Base-by-base conservation (phyloP, 1,139 yeast species). In the Zygosaccharomyces pseudobailii region DNA sequence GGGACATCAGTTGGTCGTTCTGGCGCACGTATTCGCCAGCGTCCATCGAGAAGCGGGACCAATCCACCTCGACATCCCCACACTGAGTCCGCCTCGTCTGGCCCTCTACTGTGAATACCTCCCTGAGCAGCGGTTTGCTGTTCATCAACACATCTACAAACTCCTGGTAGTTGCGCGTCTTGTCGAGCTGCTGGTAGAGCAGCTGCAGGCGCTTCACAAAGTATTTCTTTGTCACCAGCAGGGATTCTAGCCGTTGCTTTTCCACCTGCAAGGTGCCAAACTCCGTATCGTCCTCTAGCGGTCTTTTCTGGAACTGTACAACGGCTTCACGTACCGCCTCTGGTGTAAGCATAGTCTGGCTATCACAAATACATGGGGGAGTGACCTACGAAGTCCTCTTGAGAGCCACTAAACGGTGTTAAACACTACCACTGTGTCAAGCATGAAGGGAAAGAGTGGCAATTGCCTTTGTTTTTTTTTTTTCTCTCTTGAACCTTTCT, bases 11-110 rank as follows among this genome's bases (percentile, higher is more conserved):
- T 25, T 55, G 44, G 21, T 54, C 62, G 37, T 58, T 48, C 17
- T 50, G 45, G 20, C 51, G 46, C 23, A 62, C 54, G 41, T 63
- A 63, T 39, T 54, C 59, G 31, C 48, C 49, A 9, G 61, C 51
- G 43, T 62, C 58, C 9, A 63, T 25, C 4, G 65, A 66, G 43
- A 54, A 63, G 48, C 58, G 57, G 17, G 51, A 24, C 65, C 67
- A 84, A 70, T 51, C 84, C 78, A 54, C 73, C 71, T 65, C 74
- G 67, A 56, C 70, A 58, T 55, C 78, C 71, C 38, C 76, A 72
- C 24, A 32, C 47, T 32, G 67, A 69, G 31, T 71, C 68, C 50
- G 46, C 32, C 45, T 51, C 19, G 48, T 38, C 27, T 49, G 53
- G 24, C 57, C 56, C 42, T 62, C 66, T 41, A 55, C 39, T n/a